These are phyloP conservation scores for Phytophthora quininea DNA, from an alignment of 352 stramenopile species.

Conservation along the genomic window DNA sequence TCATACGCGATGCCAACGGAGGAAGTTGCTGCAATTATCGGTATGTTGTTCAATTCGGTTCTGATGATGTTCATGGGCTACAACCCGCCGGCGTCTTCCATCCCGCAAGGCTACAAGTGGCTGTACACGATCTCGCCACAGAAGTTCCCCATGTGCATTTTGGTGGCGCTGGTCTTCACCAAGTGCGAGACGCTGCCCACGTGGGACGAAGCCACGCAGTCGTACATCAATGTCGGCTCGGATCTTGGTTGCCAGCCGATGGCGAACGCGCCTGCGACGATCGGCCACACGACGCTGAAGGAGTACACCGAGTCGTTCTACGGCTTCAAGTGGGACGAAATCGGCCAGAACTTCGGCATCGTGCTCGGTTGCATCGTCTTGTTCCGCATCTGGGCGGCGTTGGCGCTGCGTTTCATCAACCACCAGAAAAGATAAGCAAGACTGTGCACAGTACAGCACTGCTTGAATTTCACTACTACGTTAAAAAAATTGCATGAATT, in stretches of 20 bases:
- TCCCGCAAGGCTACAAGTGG: slow-evolving; percentile 30
- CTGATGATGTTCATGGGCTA: slow-evolving; percentile 34
- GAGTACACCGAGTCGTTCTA: slow-evolving; percentile 10
- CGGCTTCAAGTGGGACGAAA: slow-evolving; percentile 6
- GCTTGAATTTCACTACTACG: not conserved
- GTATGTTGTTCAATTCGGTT: slow-evolving; percentile 28
- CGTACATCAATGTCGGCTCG: slow-evolving; percentile 9
- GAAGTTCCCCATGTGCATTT: slow-evolving; percentile 17
- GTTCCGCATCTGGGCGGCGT: slow-evolving; percentile 25
- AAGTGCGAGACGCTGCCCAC: not conserved
- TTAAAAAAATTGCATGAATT: not conserved
- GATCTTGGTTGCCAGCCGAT: slow-evolving; percentile 18
- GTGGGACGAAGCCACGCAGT: slow-evolving; percentile 2
- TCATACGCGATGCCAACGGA: slow-evolving; percentile 14
- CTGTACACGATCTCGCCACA: slow-evolving; percentile 16
- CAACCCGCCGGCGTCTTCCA: slow-evolving; percentile 17
- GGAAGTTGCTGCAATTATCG: slow-evolving; percentile 31
- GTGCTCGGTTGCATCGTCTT: slow-evolving; percentile 23
- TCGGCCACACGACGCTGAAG: slow-evolving; percentile 8
- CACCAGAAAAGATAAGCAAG: slow-evolving; percentile 32
- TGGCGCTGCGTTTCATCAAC: slow-evolving; percentile 30
- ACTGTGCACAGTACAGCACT: not conserved
- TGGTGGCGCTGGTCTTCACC: slow-evolving; percentile 7
- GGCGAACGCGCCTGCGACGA: slow-evolving; percentile 1
- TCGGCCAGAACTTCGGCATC: slow-evolving; percentile 13